phyloP scores from a whole-genome alignment of 2,329 filamentous ascomycete genomes.

The Orbilia brochopaga region DNA sequence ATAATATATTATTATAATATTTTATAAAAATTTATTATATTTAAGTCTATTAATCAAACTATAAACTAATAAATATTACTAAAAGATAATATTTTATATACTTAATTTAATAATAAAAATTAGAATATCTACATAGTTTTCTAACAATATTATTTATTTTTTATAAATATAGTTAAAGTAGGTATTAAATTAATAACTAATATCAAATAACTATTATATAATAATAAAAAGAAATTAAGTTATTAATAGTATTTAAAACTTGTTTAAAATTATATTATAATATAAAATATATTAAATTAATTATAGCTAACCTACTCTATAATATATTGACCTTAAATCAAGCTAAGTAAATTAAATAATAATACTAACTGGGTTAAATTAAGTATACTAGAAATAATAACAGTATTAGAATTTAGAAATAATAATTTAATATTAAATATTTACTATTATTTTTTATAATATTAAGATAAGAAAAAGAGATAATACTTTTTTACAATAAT shows the following conservation, averaged over 20 bases:
- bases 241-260: background rate
- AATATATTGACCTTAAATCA: background rate
- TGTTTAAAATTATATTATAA: background rate
- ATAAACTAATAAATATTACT: background rate
- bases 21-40: no score
- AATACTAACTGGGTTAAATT: background rate
- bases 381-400: background rate
- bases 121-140: background rate
- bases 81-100: background rate
- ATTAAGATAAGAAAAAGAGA: background rate
- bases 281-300: background rate
- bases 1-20: no score
- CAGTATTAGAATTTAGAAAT: background rate
- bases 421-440: background rate
- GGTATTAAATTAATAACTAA: background rate
- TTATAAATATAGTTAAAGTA: background rate
- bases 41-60: background rate
- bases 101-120: background rate
- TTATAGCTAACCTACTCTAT: background rate
- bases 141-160: no score
- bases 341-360: background rate
- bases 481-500: background rate
- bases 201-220: background rate
- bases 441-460: background rate
- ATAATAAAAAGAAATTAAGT: background rate